phyloP scores from a whole-genome alignment of 495 filamentous ascomycete genomes.

The Penicillium simplicissimum region DNA sequence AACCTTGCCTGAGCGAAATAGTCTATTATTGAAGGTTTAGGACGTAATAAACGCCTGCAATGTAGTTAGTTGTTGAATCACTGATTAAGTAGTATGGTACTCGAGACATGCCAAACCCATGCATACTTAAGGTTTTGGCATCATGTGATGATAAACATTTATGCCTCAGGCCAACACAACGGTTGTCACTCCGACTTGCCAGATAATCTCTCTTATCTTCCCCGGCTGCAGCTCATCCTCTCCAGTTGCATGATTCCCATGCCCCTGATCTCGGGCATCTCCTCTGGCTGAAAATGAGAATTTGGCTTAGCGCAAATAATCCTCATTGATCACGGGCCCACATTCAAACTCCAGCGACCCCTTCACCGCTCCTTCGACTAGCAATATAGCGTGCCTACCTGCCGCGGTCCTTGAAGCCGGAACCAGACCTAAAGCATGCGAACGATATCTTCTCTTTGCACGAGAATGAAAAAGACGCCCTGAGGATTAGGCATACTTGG shows the following conservation, averaged over 20 bases:
- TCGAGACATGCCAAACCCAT: too few relatives aligned
- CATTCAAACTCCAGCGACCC: neutral
- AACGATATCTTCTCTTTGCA: neutral
- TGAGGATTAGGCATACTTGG: neutral
- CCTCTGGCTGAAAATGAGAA: neutral
- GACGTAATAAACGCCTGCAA: neutral
- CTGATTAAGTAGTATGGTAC: too few relatives aligned
- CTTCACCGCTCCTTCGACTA: neutral
- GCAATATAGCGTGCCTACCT: slow-evolving; percentile 5
- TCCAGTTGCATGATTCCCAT: slow-evolving; percentile 1
- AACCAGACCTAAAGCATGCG: slow-evolving; percentile 1
- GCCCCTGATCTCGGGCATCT: neutral
- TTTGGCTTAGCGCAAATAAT: slow-evolving; percentile 3
- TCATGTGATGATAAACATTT: slow-evolving; percentile 7
- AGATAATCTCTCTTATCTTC: slow-evolving; percentile 26
- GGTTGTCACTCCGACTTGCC: slow-evolving; percentile 11
- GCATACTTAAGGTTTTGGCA: neutral
- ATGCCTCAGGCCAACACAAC: slow-evolving; percentile 13
- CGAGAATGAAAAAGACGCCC: neutral
- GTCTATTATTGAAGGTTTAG: neutral
- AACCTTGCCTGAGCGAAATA: neutral
- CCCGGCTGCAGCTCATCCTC: slow-evolving; percentile 13
- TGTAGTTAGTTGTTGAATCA: too few relatives aligned
- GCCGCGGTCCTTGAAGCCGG: neutral
- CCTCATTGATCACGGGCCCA: neutral